A percentile compares a stretch with the other conserved stretches of the same genome.
These are phyloP conservation scores for Fremontodendron californicum DNA, from an alignment of 345 rosid species.

Conservation along the genomic window DNA sequence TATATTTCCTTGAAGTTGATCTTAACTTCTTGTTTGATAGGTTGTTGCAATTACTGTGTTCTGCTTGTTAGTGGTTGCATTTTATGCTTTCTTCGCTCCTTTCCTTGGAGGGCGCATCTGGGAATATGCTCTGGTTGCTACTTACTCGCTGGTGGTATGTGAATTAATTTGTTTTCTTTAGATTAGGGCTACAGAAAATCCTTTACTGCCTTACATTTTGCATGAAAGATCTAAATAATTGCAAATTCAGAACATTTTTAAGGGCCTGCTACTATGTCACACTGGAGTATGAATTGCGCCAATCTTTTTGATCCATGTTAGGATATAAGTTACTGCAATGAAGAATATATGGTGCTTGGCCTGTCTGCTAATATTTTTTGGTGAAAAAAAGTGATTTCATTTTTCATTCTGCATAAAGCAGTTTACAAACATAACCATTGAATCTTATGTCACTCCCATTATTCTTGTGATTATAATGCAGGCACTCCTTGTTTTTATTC, in stretches of 20 bases:
- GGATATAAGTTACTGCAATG: not conserved
- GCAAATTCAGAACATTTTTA: not conserved
- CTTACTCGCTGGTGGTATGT: constrained; percentile 94
- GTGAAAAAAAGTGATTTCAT: not conserved
- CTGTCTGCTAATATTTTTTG: not conserved
- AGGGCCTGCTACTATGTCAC: not conserved
- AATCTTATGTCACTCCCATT: constrained; percentile 16
- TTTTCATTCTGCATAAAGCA: not conserved
- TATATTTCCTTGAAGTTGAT: constrained; percentile 4
- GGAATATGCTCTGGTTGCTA: constrained; percentile 67
- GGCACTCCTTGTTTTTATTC: constrained; percentile 85
- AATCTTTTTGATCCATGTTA: not conserved
- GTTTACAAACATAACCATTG: not conserved
- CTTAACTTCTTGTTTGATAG: constrained; percentile 34
- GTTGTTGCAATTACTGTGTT: constrained; percentile 97
- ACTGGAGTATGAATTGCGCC: not conserved
- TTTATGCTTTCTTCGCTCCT: constrained; percentile 93
- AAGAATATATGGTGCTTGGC: not conserved
- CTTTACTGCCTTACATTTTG: not conserved
- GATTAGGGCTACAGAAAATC: not conserved
- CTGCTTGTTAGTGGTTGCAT: constrained; percentile 85
- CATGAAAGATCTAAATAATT: not conserved
- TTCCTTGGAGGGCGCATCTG: constrained; percentile 86
- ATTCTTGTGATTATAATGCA: constrained; percentile 29
- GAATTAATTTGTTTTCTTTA: constrained; percentile 2